A percentile compares a stretch with the other conserved stretches of the same genome.
Conservation (phyloP, 2,329 filamentous ascomycete genomes). For the Alternaria burnsii region DNA sequence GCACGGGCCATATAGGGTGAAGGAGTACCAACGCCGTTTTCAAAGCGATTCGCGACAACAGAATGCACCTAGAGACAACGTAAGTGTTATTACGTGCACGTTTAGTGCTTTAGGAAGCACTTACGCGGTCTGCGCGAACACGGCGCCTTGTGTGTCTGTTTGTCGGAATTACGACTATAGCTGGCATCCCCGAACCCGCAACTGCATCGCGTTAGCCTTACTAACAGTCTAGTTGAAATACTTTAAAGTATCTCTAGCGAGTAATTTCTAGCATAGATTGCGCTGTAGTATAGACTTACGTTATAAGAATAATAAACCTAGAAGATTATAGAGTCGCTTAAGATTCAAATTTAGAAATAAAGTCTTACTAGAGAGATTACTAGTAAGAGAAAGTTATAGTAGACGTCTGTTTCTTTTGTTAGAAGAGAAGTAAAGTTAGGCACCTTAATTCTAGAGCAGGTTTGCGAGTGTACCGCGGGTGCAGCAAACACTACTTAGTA, state of each 20-base stretch:
- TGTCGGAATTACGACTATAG: conserved; percentile 39
- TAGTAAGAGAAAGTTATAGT: background rate
- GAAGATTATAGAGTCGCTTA: background rate
- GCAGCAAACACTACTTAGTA: background rate
- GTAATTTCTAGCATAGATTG: too few relatives aligned
- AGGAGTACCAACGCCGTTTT: conserved; percentile 30
- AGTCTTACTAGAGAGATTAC: background rate
- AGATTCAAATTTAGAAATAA: background rate
- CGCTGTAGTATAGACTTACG: background rate
- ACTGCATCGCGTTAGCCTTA: conserved; percentile 11
- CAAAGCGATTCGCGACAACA: conserved; percentile 39
- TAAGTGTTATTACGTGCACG: background rate
- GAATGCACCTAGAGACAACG: conserved; percentile 1
- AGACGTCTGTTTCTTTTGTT: background rate
- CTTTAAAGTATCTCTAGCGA: too few relatives aligned
- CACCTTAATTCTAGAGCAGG: background rate
- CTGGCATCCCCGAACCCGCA: conserved; percentile 30
- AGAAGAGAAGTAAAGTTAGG: background rate
- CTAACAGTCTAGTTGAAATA: background rate
- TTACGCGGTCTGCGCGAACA: conserved; percentile 37
- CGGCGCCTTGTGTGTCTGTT: conserved; percentile 27
- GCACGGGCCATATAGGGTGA: conserved; percentile 22
- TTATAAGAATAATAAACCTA: background rate
- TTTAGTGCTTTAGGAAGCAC: background rate
- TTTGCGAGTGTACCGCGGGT: background rate